phyloP scores from a whole-genome alignment of 345 rosid genomes.

The Cochlearia excelsa region DNA sequence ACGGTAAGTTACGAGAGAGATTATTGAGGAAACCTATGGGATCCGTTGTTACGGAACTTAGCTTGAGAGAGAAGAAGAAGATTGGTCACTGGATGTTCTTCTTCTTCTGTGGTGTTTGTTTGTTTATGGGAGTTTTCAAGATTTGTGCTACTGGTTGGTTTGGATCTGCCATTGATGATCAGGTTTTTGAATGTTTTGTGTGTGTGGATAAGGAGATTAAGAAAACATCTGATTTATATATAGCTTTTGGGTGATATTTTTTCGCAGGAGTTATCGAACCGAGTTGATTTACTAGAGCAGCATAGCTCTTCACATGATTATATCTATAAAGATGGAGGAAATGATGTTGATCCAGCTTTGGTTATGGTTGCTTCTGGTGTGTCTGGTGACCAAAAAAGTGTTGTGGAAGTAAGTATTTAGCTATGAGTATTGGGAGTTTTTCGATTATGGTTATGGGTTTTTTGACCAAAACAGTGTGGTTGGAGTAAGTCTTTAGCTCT shows the following conservation, averaged over 20 bases:
- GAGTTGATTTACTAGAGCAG: constrained; percentile 35
- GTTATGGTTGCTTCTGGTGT: constrained; percentile 43
- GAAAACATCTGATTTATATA: background rate
- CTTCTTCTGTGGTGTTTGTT: constrained; percentile 68
- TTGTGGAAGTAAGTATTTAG: constrained; percentile 54
- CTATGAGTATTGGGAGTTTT: background rate
- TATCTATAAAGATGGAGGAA: constrained; percentile 41
- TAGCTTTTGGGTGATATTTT: background rate
- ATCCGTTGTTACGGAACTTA: constrained; percentile 57
- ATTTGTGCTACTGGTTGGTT: constrained; percentile 88
- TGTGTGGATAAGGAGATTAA: background rate
- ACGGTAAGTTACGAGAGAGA: constrained; percentile 47
- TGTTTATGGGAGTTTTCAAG: constrained; percentile 83
- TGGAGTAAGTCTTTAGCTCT: too few relatives aligned
- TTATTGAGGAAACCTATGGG: constrained; percentile 52
- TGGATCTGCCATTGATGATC: constrained; percentile 74
- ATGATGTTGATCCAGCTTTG: constrained; percentile 47
- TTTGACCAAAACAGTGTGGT: too few relatives aligned
- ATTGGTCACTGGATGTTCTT: constrained; percentile 91
- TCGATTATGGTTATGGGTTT: too few relatives aligned
- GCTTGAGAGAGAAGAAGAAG: constrained; percentile 65
- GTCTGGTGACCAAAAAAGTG: constrained; percentile 29
- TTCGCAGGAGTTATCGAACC: constrained; percentile 46
- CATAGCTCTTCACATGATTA: constrained; percentile 41
- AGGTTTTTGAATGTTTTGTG: constrained; percentile 36